These are phyloP conservation scores for Asterionellopsis glacialis DNA, from an alignment of 108 stramenopile species.

Conservation along the genomic window DNA sequence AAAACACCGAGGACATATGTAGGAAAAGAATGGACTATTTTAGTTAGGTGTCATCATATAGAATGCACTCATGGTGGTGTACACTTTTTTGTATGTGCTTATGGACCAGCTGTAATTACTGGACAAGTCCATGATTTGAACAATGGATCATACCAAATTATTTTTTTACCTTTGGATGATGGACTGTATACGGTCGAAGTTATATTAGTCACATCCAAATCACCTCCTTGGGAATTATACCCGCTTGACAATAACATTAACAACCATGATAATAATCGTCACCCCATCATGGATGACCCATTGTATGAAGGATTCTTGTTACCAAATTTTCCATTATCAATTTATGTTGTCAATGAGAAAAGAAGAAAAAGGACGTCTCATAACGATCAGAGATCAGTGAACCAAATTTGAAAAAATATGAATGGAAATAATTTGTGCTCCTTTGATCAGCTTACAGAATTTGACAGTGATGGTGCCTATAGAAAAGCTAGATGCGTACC, in stretches of 20 bases:
- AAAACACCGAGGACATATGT: too few species aligned
- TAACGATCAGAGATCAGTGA: too few species aligned
- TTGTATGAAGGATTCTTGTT: slow-evolving; percentile 76
- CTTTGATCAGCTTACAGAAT: slow-evolving; percentile 4
- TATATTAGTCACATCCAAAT: slow-evolving; percentile 60
- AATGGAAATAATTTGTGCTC: background rate
- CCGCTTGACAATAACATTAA: slow-evolving; percentile 21
- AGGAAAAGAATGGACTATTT: slow-evolving; percentile 8
- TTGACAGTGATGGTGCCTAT: background rate
- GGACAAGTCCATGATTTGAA: slow-evolving; percentile 27
- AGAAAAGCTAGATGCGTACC: slow-evolving; percentile 23
- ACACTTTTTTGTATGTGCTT: slow-evolving; percentile 61
- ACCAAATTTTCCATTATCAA: slow-evolving; percentile 50
- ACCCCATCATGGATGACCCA: slow-evolving; percentile 34
- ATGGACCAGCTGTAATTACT: slow-evolving; percentile 67
- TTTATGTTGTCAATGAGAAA: slow-evolving; percentile 17
- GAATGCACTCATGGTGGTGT: slow-evolving; percentile 24
- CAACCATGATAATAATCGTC: too few species aligned
- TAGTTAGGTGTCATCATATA: slow-evolving; percentile 30
- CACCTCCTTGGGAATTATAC: slow-evolving; percentile 41
- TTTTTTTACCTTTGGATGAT: slow-evolving; percentile 41
- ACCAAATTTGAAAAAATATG: background rate
- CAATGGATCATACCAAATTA: slow-evolving; percentile 31
- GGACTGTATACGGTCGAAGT: slow-evolving; percentile 72
- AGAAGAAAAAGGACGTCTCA: background rate